A percentile compares a stretch with the other conserved stretches of the same genome.
These are phyloP conservation scores for Ustilago trichophora DNA, from an alignment of 1,284 basidiomycete genomes.

Conservation along the genomic window DNA sequence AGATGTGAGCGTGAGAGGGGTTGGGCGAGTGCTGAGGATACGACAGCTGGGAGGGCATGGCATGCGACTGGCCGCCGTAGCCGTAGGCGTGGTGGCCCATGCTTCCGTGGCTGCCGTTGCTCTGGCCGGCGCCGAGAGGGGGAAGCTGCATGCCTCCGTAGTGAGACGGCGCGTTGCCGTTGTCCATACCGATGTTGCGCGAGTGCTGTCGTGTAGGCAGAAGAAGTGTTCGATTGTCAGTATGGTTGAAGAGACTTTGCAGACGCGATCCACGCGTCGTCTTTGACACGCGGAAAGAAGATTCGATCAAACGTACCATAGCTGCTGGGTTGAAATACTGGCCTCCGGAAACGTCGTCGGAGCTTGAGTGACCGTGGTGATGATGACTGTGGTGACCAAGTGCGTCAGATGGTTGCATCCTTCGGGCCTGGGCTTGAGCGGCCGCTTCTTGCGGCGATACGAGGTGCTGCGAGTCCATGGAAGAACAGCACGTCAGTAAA, in stretches of 20 bases:
- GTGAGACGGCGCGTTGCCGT: conserved; percentile 33
- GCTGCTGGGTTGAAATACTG: conserved; percentile 52
- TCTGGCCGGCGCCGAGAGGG: conserved; percentile 45
- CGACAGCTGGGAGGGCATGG: conserved; percentile 49
- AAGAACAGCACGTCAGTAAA: conserved; percentile 33
- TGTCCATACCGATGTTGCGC: conserved; percentile 45
- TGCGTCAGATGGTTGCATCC: conserved; percentile 48
- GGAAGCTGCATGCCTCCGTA: conserved; percentile 53
- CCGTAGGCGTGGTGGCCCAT: conserved; percentile 50
- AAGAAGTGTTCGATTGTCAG: not conserved
- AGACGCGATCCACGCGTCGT: no score
- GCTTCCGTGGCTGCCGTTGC: conserved; percentile 42
- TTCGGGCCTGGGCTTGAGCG: conserved; percentile 53
- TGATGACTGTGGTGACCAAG: conserved; percentile 47
- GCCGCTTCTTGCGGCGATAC: conserved; percentile 54
- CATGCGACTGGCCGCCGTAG: conserved; percentile 39
- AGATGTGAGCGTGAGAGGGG: conserved; percentile 42
- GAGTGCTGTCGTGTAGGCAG: conserved; percentile 24
- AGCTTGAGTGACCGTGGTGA: conserved; percentile 33
- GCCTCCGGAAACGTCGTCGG: conserved; percentile 41
- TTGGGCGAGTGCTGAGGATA: conserved; percentile 50
- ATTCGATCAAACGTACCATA: no score
- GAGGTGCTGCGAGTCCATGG: conserved; percentile 53
- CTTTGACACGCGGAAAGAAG: no score
- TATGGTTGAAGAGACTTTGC: no score